Base-by-base conservation (phyloP, 2,329 filamentous ascomycete species). In the Ophiostoma montium region DNA sequence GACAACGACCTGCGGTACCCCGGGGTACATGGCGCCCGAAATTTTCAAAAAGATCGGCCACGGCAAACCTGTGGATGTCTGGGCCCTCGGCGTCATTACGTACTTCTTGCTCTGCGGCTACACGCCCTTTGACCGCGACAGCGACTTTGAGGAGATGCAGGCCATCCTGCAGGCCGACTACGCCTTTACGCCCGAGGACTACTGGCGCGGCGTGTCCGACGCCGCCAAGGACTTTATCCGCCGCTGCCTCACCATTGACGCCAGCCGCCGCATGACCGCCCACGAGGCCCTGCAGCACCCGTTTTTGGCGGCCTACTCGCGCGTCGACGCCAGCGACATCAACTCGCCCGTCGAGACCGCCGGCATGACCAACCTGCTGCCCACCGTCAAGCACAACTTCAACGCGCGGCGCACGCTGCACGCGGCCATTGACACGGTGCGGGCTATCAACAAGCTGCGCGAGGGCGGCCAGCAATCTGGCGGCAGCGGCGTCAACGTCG, bases 21-120 rank as follows among this genome's bases (percentile, higher is more conserved):
- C 92, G 3, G 92, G 92, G 45, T 98, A 98, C 67, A 98, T 98
- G 92, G 92, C 92, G 2, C 92, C 92, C 19, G 92, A 98, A 65
- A 98, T 98, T 60, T 98, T 98, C 70, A 95, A 95, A 67, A 98
- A 98, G 72, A 89, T 84, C 8, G 92, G 92, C 23, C 92, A 98
- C 64, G 92, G 92, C 55, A 98, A 96, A 67, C 89, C 92, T 57
- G 92, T 98, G 48, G 92, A 98, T 64, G 82, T 98, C 55, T 98
- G 92, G 92, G 92, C 92, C 35, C 87, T 96, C 54, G 92, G 92
- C 43, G 92, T 98, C 39, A 98, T 98, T 62, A 96, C 92, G 31
- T 98, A 96, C 70, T 98, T 98, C 70, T 72, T 98, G 30, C 81
- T 98, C 46, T 96, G 92, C 66, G 92, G 92, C 52, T 96, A 96